Conservation (phyloP, 495 filamentous ascomycete species). For the Chaetomium cochliodes region DNA sequence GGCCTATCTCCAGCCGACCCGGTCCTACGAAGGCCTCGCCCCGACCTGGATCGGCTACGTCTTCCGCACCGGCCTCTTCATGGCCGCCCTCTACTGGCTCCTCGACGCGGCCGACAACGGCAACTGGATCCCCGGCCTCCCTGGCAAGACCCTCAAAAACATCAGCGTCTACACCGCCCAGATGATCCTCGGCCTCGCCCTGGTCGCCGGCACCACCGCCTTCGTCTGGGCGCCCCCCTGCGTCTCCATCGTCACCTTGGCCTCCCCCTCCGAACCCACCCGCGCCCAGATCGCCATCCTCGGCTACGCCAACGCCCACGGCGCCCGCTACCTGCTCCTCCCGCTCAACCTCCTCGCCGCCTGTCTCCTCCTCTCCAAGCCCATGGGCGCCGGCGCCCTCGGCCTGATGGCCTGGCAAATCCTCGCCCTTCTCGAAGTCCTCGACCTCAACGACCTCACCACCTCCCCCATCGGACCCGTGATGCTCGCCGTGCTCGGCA, state of each 20-base stretch:
- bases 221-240: constrained; percentile 76
- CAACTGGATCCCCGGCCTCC: constrained; percentile 68
- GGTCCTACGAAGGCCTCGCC: constrained; percentile 82
- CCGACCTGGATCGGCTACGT: constrained; percentile 77
- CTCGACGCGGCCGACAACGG: constrained; percentile 89
- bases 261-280: constrained; percentile 38
- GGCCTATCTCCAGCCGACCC: constrained; percentile 69
- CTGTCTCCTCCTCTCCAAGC: constrained; percentile 82
- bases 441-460: constrained; percentile 71
- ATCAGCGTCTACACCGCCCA: constrained; percentile 74
- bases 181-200: constrained; percentile 69
- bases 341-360: constrained; percentile 72
- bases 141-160: constrained; percentile 64
- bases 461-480: constrained; percentile 76
- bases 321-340: constrained; percentile 85
- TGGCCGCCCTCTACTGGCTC: constrained; percentile 81
- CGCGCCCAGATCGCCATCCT: constrained; percentile 69
- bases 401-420: constrained; percentile 80
- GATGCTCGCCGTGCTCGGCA: constrained; percentile 78
- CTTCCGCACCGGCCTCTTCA: constrained; percentile 71
- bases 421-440: constrained; percentile 80
- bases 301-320: constrained; percentile 89
- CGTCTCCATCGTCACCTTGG: constrained; percentile 55
- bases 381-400: constrained; percentile 86
- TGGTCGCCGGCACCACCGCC: constrained; percentile 63